Evolutionary conservation across 805 yeast species (phyloP).

Genomic region (Pichia phayaonensis): DNA sequence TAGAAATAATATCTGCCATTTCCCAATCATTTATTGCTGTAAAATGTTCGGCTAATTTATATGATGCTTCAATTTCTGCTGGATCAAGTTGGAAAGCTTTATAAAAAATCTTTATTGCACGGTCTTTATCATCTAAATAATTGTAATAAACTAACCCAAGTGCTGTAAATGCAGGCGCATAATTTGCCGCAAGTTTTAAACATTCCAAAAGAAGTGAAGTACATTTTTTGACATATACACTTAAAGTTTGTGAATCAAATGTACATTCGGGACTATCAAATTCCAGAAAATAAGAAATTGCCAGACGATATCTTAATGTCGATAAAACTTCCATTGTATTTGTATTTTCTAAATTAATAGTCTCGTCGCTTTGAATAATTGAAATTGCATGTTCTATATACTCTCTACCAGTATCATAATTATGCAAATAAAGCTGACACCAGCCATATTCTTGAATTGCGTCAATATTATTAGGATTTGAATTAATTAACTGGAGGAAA

Average conservation of each 20-base stretch:
- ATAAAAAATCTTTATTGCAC: conserved; percentile 81
- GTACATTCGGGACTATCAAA: conserved; percentile 12
- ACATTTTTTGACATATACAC: background rate
- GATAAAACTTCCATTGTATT: conserved; percentile 53
- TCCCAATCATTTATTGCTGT: conserved; percentile 72
- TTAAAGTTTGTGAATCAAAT: background rate
- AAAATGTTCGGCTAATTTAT: conserved; percentile 61
- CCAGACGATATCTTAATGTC: conserved; percentile 61
- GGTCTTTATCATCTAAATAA: conserved; percentile 45
- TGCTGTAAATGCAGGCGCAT: conserved; percentile 75
- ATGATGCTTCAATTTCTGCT: conserved; percentile 68
- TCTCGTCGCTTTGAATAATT: background rate
- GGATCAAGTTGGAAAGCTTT: conserved; percentile 85
- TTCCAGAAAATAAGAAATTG: conserved; percentile 48
- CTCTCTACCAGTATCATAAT: conserved; percentile 43
- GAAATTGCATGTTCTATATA: conserved; percentile 38
- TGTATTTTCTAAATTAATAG: conserved; percentile 15
- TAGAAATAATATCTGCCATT: conserved; percentile 67
- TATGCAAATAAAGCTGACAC: conserved; percentile 57
- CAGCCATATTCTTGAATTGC: conserved; percentile 71
- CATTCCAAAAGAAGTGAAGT: conserved; percentile 43
- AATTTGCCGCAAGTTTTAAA: conserved; percentile 52
- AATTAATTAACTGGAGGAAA: conserved; percentile 34
- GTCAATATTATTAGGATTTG: conserved; percentile 44
- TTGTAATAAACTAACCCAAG: conserved; percentile 68